These are phyloP conservation scores for Fomitopsis serialis DNA, from an alignment of 768 basidiomycete species.

Conservation along the genomic window DNA sequence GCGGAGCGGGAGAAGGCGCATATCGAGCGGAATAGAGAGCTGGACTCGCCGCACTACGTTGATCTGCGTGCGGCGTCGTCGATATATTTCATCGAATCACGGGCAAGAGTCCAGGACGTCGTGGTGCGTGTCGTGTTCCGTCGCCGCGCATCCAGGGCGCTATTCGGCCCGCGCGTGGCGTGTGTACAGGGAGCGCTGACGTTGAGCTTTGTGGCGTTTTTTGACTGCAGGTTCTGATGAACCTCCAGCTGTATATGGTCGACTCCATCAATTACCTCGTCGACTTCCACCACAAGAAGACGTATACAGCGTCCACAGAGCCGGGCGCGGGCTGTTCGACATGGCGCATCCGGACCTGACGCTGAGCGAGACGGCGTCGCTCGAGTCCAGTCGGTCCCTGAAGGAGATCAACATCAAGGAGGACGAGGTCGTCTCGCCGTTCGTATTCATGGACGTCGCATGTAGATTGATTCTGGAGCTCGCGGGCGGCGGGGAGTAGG, in stretches of 20 bases:
- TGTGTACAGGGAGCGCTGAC: background rate
- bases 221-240: conserved; percentile 80
- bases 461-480: conserved; percentile 91
- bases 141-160: background rate
- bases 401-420: conserved; percentile 47
- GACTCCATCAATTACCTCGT: conserved; percentile 96
- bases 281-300: conserved; percentile 96
- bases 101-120: conserved; percentile 84
- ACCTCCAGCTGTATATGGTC: conserved; percentile 94
- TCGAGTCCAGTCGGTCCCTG: conserved; percentile 49
- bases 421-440: conserved; percentile 77
- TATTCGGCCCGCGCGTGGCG: background rate
- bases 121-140: conserved; percentile 54
- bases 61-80: conserved; percentile 63
- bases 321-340: conserved; percentile 67
- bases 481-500: conserved; percentile 55
- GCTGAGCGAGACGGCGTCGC: conserved; percentile 44
- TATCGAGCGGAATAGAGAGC: conserved; percentile 58
- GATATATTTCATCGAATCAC: conserved; percentile 92
- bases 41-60: conserved; percentile 53
- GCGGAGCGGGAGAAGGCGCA: conserved; percentile 30
- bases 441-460: conserved; percentile 95
- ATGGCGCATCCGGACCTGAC: conserved; percentile 45
- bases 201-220: background rate
- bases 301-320: conserved; percentile 72